A percentile compares a stretch with the other conserved stretches of the same genome.
These are phyloP conservation scores for Raddia guianensis DNA, from an alignment of 176 grass and related monocot species.

Conservation along the genomic window DNA sequence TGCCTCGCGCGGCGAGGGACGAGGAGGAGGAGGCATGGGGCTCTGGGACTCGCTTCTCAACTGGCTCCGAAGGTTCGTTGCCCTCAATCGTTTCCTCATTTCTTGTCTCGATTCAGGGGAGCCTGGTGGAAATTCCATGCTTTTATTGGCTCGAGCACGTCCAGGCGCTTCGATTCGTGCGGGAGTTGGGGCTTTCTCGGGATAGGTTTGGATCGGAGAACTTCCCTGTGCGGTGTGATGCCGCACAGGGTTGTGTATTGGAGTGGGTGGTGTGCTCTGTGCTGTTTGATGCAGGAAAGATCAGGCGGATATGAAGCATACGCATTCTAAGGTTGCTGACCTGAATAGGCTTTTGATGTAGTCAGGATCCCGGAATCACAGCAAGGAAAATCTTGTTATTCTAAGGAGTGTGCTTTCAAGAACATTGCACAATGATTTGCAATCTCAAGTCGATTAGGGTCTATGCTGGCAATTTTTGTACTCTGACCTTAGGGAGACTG, in stretches of 20 bases:
- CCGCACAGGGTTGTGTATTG: not conserved
- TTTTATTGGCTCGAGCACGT: not conserved
- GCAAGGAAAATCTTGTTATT: not conserved
- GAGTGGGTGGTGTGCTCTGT: not conserved
- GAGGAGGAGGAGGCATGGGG: constrained; percentile 58
- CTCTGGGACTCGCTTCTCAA: constrained; percentile 91
- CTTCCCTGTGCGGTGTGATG: not conserved
- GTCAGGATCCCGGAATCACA: not conserved
- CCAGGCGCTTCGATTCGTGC: not conserved
- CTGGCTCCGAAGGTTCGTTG: constrained; percentile 83
- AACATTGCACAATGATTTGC: not conserved
- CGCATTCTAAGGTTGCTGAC: not conserved
- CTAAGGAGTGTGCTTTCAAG: not conserved
- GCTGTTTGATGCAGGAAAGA: constrained; percentile 44
- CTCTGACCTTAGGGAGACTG: not conserved
- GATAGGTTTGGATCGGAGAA: not conserved
- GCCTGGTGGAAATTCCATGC: not conserved
- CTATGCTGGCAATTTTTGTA: not conserved
- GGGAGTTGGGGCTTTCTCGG: not conserved
- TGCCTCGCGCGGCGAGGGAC: constrained; percentile 6
- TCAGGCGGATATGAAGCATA: not conserved
- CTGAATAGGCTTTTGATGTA: not conserved
- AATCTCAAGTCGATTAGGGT: not conserved
- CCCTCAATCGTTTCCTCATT: not conserved
- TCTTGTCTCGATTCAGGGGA: not conserved